phyloP scores from a whole-genome alignment of 441 rosid species.

The Populus hybrid region DNA sequence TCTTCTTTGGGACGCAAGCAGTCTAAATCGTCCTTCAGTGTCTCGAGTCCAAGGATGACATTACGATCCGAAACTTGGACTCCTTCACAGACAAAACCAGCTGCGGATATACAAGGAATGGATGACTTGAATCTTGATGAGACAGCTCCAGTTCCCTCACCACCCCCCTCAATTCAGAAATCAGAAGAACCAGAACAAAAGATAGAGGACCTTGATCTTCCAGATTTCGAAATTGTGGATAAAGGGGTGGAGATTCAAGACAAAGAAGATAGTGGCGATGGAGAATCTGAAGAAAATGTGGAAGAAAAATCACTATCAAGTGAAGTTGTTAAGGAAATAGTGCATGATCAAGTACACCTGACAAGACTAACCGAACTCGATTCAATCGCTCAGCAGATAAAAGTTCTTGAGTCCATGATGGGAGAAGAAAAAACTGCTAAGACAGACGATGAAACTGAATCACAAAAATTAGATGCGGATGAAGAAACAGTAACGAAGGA shows the following conservation, averaged over 20 bases:
- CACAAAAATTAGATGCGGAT: constrained; percentile 71
- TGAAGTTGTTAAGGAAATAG: constrained; percentile 66
- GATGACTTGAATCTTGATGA: constrained; percentile 89
- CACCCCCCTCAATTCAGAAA: constrained; percentile 25
- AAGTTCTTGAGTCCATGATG: constrained; percentile 88
- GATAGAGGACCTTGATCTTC: constrained; percentile 62
- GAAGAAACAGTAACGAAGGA: constrained; percentile 84
- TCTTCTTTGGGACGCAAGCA: constrained; percentile 69
- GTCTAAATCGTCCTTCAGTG: constrained; percentile 80
- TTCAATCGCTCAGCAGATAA: constrained; percentile 83
- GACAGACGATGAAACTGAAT: constrained; percentile 42
- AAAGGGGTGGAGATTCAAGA: constrained; percentile 84
- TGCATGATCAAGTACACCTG: constrained; percentile 59
- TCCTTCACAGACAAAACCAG: constrained; percentile 37
- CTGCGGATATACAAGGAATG: constrained; percentile 63
- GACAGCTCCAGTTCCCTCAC: constrained; percentile 40
- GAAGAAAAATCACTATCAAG: constrained; percentile 44
- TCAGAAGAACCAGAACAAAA: constrained; percentile 44
- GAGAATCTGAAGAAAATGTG: constrained; percentile 40
- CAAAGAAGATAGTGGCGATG: constrained; percentile 30
- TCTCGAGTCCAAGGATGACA: constrained; percentile 76
- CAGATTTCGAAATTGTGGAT: constrained; percentile 81
- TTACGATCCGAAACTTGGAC: constrained; percentile 67
- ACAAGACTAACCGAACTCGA: constrained; percentile 69
- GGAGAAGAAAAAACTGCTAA: constrained; percentile 38